phyloP scores from a whole-genome alignment of 169 alveolate genomes.

The Plasmodium knowlesi region DNA sequence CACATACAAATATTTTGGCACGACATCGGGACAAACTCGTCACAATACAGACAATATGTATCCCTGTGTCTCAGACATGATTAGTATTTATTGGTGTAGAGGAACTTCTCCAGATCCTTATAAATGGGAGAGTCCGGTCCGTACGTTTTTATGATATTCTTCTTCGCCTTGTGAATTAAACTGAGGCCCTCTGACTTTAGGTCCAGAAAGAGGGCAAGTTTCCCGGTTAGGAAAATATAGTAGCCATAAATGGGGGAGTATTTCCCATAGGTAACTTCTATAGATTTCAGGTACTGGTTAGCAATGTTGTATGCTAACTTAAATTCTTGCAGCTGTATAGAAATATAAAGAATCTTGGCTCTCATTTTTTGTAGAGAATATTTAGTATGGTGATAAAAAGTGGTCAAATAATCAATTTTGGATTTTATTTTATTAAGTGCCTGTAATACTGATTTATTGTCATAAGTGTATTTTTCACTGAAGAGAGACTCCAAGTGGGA shows the following conservation, averaged over 20 bases:
- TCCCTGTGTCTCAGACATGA: not conserved
- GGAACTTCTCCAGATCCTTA: constrained; percentile 57
- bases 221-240: constrained; percentile 64
- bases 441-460: constrained; percentile 55
- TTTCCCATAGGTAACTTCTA: constrained; percentile 63
- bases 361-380: constrained; percentile 69
- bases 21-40: not conserved
- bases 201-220: constrained; percentile 60
- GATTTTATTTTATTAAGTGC: constrained; percentile 62
- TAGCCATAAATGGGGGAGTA: constrained; percentile 64
- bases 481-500: constrained; percentile 34
- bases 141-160: constrained; percentile 53
- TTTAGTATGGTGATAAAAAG: constrained; percentile 62
- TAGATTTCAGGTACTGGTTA: constrained; percentile 56
- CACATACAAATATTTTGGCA: not conserved
- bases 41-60: not conserved
- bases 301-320: constrained; percentile 70
- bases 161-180: constrained; percentile 59
- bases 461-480: constrained; percentile 57
- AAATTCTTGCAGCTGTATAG: constrained; percentile 67
- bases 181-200: constrained; percentile 37
- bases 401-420: constrained; percentile 49
- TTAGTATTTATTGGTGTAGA: constrained; percentile 56
- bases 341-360: constrained; percentile 59
- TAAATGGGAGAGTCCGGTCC: constrained; percentile 69